These are phyloP conservation scores for Penicillium polonicum DNA, from an alignment of 2,329 filamentous ascomycete genomes.

Conservation along the genomic window DNA sequence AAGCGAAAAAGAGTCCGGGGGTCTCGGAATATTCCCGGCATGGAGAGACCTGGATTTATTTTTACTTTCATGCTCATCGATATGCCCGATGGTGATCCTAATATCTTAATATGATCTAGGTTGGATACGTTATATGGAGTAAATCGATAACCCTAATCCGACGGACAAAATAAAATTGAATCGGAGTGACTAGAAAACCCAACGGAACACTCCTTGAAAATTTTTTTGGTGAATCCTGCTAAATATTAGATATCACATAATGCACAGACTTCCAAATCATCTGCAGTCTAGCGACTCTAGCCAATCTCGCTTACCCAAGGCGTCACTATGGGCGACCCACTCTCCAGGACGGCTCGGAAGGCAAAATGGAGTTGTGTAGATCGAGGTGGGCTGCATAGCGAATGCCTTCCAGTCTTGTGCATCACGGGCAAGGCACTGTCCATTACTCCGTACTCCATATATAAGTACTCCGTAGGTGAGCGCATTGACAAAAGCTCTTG, in stretches of 20 bases:
- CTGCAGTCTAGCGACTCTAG: neutral
- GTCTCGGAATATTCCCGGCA: neutral
- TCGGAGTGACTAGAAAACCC: neutral
- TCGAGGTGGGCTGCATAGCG: neutral
- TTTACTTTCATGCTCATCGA: neutral
- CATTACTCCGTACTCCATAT: neutral
- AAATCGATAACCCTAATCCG: neutral
- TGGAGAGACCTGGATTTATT: conserved; percentile 4
- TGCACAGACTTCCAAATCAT: neutral
- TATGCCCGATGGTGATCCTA: conserved; percentile 6
- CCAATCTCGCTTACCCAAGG: conserved; percentile 16
- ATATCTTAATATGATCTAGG: neutral
- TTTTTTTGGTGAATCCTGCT: neutral
- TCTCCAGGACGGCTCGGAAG: conserved; percentile 15
- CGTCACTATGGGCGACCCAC: neutral
- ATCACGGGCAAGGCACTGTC: neutral
- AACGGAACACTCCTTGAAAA: neutral
- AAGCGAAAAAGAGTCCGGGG: neutral
- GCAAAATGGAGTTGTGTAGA: conserved; percentile 4
- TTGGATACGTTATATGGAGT: neutral
- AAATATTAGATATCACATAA: neutral
- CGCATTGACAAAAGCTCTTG: neutral
- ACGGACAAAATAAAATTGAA: conserved; percentile 6
- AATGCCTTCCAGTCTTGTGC: neutral
- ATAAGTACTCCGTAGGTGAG: neutral